Evolutionary conservation across 345 rosid species (phyloP).

Genomic region (Leavenworthia alabamica): DNA sequence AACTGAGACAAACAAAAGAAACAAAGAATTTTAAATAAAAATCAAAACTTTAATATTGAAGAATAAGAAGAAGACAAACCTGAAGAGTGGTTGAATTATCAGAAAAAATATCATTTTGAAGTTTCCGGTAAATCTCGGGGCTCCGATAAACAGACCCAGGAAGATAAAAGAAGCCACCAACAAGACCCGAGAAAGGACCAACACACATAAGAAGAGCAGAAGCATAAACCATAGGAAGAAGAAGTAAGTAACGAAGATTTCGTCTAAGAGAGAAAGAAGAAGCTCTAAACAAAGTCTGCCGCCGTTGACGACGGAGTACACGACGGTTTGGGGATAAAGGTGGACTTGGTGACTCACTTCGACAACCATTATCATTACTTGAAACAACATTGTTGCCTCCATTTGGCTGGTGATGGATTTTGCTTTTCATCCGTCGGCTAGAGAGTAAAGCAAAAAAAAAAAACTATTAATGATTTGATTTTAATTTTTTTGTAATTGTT

Average conservation of each 20-base stretch:
- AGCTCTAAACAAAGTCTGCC: slow-evolving; percentile 53
- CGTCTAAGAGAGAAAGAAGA: slow-evolving; percentile 51
- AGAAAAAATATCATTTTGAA: slow-evolving; percentile 59
- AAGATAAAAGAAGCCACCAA: slow-evolving; percentile 39
- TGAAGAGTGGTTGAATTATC: slow-evolving; percentile 64
- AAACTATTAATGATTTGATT: neutral
- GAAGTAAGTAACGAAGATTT: slow-evolving; percentile 50
- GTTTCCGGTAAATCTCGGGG: slow-evolving; percentile 56
- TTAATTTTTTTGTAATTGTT: neutral
- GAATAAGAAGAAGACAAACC: slow-evolving; percentile 30
- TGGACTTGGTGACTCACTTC: slow-evolving; percentile 59
- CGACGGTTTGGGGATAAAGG: slow-evolving; percentile 62
- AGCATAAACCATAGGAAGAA: slow-evolving; percentile 60
- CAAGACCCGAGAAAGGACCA: slow-evolving; percentile 63
- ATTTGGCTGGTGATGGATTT: slow-evolving; percentile 30
- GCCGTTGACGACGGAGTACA: slow-evolving; percentile 40
- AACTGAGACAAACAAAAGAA: slow-evolving; percentile 44
- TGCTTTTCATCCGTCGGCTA: slow-evolving; percentile 34
- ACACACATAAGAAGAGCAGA: slow-evolving; percentile 72
- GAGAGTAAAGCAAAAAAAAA: neutral
- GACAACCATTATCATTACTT: slow-evolving; percentile 36
- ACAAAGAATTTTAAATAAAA: slow-evolving; percentile 4
- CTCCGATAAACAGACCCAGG: slow-evolving; percentile 85
- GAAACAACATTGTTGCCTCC: slow-evolving; percentile 22
- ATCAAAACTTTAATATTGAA: neutral